Conservation (phyloP, 179 eudicot genomes). For the Silene vulgaris region DNA sequence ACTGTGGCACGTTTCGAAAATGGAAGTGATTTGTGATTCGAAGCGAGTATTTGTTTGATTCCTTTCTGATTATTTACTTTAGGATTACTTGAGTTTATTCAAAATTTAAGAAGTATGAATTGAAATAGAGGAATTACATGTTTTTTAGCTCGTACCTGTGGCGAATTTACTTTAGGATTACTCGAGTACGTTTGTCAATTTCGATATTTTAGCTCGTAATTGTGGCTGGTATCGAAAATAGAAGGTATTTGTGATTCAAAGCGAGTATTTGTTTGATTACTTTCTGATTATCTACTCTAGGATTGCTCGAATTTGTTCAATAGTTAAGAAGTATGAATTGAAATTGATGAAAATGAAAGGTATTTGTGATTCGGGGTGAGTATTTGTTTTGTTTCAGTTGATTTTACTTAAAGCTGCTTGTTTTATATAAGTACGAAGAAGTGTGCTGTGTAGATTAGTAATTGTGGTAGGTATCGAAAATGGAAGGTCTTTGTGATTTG, state of each 20-base stretch:
- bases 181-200: neutral
- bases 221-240: neutral
- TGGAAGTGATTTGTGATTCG: neutral
- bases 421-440: too few relatives aligned
- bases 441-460: too few relatives aligned
- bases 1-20: neutral
- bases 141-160: too few relatives aligned
- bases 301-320: neutral
- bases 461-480: neutral
- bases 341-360: neutral
- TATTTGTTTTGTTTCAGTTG: too few relatives aligned
- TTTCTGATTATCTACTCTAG: neutral
- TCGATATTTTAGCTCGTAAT: neutral
- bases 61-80: neutral
- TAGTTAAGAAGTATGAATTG: neutral
- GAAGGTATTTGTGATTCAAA: too few relatives aligned
- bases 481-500: neutral
- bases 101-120: neutral
- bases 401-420: too few relatives aligned
- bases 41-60: neutral
- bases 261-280: neutral
- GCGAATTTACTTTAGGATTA: neutral
- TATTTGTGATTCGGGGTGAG: neutral
- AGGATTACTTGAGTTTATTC: neutral
- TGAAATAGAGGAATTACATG: neutral